These are phyloP conservation scores for Colletotrichum scovillei DNA, from an alignment of 2,329 filamentous ascomycete species.

Conservation along the genomic window DNA sequence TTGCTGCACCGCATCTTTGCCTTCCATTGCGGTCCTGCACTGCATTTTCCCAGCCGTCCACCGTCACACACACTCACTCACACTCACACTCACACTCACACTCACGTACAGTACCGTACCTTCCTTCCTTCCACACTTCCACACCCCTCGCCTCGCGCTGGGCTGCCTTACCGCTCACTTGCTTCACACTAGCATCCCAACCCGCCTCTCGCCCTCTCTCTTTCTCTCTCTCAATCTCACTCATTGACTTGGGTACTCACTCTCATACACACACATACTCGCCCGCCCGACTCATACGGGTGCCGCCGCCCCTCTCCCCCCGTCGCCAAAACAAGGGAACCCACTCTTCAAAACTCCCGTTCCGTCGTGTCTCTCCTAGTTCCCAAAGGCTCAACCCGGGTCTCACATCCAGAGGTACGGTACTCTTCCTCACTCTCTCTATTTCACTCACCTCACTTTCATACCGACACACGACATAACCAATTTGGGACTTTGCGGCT, in stretches of 20 bases:
- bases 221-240: neutral
- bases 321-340: neutral
- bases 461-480: neutral
- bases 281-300: neutral
- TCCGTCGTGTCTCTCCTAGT: neutral
- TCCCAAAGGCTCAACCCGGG: neutral
- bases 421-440: constrained; percentile 21
- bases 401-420: neutral
- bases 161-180: neutral
- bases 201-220: neutral
- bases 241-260: neutral
- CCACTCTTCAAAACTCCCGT: neutral
- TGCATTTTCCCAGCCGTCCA: neutral
- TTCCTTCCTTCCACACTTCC: too few species aligned
- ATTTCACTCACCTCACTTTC: constrained; percentile 19
- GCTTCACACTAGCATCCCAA: neutral
- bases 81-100: neutral
- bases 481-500: neutral
- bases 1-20: constrained; percentile 12
- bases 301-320: neutral
- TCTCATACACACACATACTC: neutral
- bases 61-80: neutral
- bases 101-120: too few species aligned
- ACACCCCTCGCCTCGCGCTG: neutral
- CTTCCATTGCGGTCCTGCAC: neutral